Evolutionary conservation across 306 rosid species (phyloP), one percentile per base, ranked within the genome.

Genomic region (Sechiopsis laciniata): DNA sequence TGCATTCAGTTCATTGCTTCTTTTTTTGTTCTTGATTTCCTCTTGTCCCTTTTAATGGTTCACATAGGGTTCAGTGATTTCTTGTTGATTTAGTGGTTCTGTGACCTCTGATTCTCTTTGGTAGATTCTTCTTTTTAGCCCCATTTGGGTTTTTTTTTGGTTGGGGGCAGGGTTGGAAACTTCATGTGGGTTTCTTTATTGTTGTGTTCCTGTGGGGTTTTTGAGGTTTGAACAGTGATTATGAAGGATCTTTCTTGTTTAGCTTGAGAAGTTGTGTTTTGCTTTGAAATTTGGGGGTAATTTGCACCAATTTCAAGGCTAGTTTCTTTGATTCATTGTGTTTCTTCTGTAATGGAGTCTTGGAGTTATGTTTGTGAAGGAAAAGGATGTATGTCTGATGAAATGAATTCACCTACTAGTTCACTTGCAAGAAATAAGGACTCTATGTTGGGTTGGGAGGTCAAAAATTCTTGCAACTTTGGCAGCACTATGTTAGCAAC

Each of bases 351-450:
- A 64, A 92, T 92, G 97, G 96, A 90, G 80, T 83, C 96, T 71
- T 90, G 97, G 97, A 87, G 84, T 73, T 84, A 54, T 81, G 83
- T 82, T 57, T 80, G 92, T 79, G 87, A 83, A 77, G 92, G 85
- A 61, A 89, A 91, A 81, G 85, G 80, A 67, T 83, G 81, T 74
- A 75, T 48, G 75, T 79, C 91, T 17, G 89, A 84, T 35, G 88
- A 85, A 40, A 35, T 87, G 20, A 78, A 74, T 24, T 26, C 37
- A 32, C 37, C 37, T 1, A 32, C 37, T 32, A 32, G 37, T 32
- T 32, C 86, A 24, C 80, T 82, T 75, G 73, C 81, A 52, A 85
- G 85, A 71, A 83, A 57, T 45, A 87, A 82, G 79, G 80, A 73
- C 77, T 81, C 84, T 12, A 54, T 82, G 74, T 46, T 86, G 84